Evolutionary conservation across 805 yeast genomes (phyloP).

Genomic region (Yamadazyma paraphyllophila): DNA sequence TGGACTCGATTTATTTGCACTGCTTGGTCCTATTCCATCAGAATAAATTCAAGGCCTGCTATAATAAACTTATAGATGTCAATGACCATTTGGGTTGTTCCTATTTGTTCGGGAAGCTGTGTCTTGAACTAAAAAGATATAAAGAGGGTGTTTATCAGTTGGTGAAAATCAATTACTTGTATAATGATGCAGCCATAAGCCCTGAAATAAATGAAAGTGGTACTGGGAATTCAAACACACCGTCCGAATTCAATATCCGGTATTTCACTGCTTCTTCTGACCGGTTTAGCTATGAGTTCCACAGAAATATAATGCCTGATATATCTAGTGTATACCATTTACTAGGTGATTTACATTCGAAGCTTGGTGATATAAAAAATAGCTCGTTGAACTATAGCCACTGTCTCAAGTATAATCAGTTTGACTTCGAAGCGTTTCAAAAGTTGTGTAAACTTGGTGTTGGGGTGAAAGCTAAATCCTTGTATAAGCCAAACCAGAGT

Average conservation of each 20-base stretch:
- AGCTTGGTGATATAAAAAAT: conserved; percentile 58
- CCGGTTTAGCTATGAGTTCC: conserved; percentile 37
- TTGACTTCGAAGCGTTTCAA: conserved; percentile 82
- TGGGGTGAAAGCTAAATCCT: conserved; percentile 56
- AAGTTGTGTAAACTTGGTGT: conserved; percentile 73
- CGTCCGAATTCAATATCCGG: conserved; percentile 2
- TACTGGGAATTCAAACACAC: no score
- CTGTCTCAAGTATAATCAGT: conserved; percentile 74
- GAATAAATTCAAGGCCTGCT: conserved; percentile 61
- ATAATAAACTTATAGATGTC: conserved; percentile 34
- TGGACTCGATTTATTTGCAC: conserved; percentile 66
- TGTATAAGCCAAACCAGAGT: conserved; percentile 38
- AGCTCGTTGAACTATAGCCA: conserved; percentile 66
- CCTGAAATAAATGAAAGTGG: background rate
- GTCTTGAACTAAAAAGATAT: conserved; percentile 52
- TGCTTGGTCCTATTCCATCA: conserved; percentile 64
- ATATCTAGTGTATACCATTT: conserved; percentile 65
- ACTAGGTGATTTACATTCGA: conserved; percentile 65
- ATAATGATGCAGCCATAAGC: conserved; percentile 20
- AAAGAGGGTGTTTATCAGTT: conserved; percentile 59
- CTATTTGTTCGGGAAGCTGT: conserved; percentile 69
- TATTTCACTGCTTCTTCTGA: conserved; percentile 20
- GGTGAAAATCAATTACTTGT: conserved; percentile 27
- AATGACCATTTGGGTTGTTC: conserved; percentile 67
- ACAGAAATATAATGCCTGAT: conserved; percentile 53